Percentiles rank a stretch among this genome's conserved stretches.
Conservation (phyloP, 2,329 filamentous ascomycete genomes). For the Raffaelea ambrosiae region DNA sequence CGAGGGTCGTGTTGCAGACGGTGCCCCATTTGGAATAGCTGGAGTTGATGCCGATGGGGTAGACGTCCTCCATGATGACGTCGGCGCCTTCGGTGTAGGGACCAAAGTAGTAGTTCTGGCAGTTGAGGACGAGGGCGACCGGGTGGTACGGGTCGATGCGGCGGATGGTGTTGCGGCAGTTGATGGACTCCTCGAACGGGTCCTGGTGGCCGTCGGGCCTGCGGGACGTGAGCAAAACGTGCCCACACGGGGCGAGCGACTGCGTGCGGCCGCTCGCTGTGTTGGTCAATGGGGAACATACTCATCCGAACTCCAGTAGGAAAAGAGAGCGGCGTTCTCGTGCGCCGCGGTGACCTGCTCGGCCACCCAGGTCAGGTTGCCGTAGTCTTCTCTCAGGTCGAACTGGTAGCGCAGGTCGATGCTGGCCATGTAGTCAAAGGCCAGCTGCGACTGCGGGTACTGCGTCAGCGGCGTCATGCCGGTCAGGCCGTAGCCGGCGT, state of each 20-base stretch:
- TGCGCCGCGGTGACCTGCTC: slow-evolving; percentile 30
- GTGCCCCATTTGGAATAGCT: slow-evolving; percentile 48
- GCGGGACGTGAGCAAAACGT: neutral
- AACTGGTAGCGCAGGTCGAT: slow-evolving; percentile 34
- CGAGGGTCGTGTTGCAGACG: slow-evolving; percentile 48
- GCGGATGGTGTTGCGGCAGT: slow-evolving; percentile 35
- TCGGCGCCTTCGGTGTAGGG: slow-evolving; percentile 43
- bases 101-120: slow-evolving; percentile 51
- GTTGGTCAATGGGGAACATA: slow-evolving; percentile 12
- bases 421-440: slow-evolving; percentile 30
- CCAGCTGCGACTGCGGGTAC: slow-evolving; percentile 25
- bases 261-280: too few species aligned
- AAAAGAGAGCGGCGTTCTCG: slow-evolving; percentile 29
- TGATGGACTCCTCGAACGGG: slow-evolving; percentile 36
- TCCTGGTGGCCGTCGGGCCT: slow-evolving; percentile 48
- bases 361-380: slow-evolving; percentile 30
- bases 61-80: slow-evolving; percentile 51
- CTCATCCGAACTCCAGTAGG: slow-evolving; percentile 39
- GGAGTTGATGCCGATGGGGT: slow-evolving; percentile 49
- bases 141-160: slow-evolving; percentile 53
- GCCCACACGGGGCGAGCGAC: too few species aligned
- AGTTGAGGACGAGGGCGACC: slow-evolving; percentile 50
- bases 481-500: slow-evolving; percentile 30
- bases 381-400: slow-evolving; percentile 33
- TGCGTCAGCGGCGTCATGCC: slow-evolving; percentile 34